Conservation (phyloP, 768 basidiomycete genomes). For the Strobilomyces confusus region DNA sequence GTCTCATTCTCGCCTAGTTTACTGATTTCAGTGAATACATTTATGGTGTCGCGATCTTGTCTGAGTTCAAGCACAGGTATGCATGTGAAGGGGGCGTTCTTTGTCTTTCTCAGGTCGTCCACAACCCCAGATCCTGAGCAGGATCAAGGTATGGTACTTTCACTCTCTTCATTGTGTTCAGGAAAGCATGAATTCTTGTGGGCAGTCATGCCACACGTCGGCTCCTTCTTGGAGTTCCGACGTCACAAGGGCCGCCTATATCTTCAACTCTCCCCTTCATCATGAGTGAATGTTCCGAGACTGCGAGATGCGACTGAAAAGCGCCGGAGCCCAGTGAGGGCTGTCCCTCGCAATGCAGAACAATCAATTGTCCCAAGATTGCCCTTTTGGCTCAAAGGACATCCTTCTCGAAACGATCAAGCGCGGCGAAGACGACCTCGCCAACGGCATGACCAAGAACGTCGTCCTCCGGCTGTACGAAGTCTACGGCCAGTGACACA, state of each 20-base stretch:
- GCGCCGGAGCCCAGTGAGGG: constrained; percentile 21
- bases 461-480: constrained; percentile 89
- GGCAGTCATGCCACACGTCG: constrained; percentile 84
- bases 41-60: constrained; percentile 90
- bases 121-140: constrained; percentile 91
- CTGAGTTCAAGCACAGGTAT: constrained; percentile 96
- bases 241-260: constrained; percentile 73
- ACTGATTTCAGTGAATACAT: constrained; percentile 91
- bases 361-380: constrained; percentile 32
- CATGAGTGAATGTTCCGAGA: constrained; percentile 36
- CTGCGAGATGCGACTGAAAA: not conserved
- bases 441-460: constrained; percentile 39
- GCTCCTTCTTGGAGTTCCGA: constrained; percentile 90
- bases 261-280: constrained; percentile 81
- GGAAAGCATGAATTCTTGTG: constrained; percentile 83
- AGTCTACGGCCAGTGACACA: constrained; percentile 82
- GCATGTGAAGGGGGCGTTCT: constrained; percentile 81
- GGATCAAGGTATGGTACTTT: constrained; percentile 62
- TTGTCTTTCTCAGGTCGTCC: constrained; percentile 83
- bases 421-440: constrained; percentile 78
- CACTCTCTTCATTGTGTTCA: constrained; percentile 23
- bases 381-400: constrained; percentile 69
- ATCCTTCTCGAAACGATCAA: constrained; percentile 94
- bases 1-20: constrained; percentile 42
- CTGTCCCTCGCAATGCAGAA: constrained; percentile 12